Evolutionary conservation across 176 grass and related monocot genomes (phyloP).

Genomic region (Chrysopogon serrulatus): DNA sequence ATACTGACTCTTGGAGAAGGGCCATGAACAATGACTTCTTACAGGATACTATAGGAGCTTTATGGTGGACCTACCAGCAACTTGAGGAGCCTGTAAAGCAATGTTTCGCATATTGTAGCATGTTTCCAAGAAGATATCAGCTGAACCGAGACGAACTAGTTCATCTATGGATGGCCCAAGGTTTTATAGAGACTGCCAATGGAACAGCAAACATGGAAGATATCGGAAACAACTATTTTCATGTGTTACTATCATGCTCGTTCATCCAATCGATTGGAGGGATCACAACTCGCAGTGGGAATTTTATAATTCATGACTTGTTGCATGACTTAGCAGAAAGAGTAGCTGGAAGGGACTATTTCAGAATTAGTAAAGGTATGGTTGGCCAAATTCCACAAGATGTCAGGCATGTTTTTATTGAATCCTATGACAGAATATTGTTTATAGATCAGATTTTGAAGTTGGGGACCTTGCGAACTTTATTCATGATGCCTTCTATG

Average conservation of each 20-base stretch:
- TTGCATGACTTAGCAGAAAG: constrained; percentile 17
- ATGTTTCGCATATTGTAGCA: constrained; percentile 41
- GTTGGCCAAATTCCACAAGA: background rate
- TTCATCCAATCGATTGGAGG: constrained; percentile 1
- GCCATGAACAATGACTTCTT: background rate
- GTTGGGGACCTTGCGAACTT: constrained; percentile 1
- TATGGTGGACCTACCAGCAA: constrained; percentile 36
- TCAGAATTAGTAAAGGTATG: background rate
- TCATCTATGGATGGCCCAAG: constrained; percentile 42
- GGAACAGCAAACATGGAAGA: constrained; percentile 7
- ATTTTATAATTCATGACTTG: constrained; percentile 33
- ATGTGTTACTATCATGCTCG: constrained; percentile 11
- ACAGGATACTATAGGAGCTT: background rate
- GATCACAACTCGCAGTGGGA: no score
- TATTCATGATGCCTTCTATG: background rate
- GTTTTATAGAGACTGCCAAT: constrained; percentile 4
- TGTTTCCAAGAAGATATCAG: constrained; percentile 6
- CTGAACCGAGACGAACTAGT: constrained; percentile 2
- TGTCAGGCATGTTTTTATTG: constrained; percentile 10
- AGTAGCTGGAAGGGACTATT: constrained; percentile 22
- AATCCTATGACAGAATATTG: background rate
- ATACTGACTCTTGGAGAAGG: background rate
- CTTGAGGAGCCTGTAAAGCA: constrained; percentile 10
- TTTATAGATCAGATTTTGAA: background rate
- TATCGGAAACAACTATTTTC: background rate